Conservation (phyloP, 2,329 filamentous ascomycete species). For the Coniochaeta prunicola region DNA sequence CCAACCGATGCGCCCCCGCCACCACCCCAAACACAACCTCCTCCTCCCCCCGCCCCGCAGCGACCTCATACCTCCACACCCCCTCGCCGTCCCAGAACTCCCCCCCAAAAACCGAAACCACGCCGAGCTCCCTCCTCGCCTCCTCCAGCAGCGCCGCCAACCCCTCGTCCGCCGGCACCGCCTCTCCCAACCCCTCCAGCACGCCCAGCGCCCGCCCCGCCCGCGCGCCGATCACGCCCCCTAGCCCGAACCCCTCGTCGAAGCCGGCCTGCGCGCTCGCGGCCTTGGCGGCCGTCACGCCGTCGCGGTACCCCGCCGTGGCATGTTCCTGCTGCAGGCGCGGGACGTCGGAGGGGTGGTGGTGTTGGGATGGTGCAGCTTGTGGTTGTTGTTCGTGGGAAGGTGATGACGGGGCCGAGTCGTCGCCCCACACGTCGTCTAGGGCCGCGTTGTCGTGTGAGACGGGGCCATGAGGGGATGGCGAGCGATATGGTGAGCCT, state of each 20-base stretch:
- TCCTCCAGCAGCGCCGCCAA: constrained; percentile 28
- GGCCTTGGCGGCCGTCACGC: constrained; percentile 69
- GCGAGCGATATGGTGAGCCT: background rate
- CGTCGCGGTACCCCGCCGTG: constrained; percentile 87
- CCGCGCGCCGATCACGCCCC: constrained; percentile 68
- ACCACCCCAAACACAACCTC: too few species aligned
- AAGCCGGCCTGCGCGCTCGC: constrained; percentile 78
- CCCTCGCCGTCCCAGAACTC: constrained; percentile 66
- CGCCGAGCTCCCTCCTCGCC: constrained; percentile 53
- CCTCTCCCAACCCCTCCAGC: constrained; percentile 61
- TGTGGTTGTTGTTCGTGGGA: constrained; percentile 4
- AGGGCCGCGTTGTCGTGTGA: constrained; percentile 9
- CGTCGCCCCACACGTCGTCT: constrained; percentile 15
- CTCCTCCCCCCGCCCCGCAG: background rate
- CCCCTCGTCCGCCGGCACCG: constrained; percentile 26
- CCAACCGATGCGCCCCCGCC: too few species aligned
- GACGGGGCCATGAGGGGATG: background rate
- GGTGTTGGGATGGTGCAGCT: constrained; percentile 3
- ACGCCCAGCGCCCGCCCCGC: constrained; percentile 71
- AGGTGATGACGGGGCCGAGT: constrained; percentile 6
- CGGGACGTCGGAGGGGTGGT: constrained; percentile 57
- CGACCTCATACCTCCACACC: constrained; percentile 60
- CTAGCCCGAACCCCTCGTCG: constrained; percentile 82
- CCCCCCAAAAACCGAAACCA: constrained; percentile 54
- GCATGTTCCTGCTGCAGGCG: constrained; percentile 69